Base-by-base conservation (phyloP, 2,329 filamentous ascomycete species). In the Hymenoscyphus infarciens region DNA sequence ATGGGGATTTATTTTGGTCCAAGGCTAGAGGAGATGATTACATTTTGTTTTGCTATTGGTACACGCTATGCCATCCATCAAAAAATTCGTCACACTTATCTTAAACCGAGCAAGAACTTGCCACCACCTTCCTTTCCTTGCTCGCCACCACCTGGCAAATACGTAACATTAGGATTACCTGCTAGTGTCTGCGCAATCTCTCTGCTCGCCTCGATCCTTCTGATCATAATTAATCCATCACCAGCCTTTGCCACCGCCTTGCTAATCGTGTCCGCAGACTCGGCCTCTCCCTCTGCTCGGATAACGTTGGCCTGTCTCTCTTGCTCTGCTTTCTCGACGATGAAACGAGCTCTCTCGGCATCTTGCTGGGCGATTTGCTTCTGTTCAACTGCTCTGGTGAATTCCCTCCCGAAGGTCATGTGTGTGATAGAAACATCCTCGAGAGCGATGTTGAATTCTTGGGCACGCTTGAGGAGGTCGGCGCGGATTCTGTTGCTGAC, bases 291-390 rank as follows among this genome's bases (percentile, higher is more conserved):
- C 84, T 99, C 95, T 59, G 95, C 95, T 62, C 95, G 87, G 78
- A 99, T 99, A 74, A 99, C 95, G 80, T 95, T 98, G 71, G 95
- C 95, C 81, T 99, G 95, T 73, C 95, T 86, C 82, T 99, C 95
- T 82, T 99, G 95, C 85, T 99, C 95, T 65, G 95, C 95, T 77
- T 92, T 92, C 85, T 99, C 95, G 76, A 99, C 95, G 71, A 99
- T 96, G 82, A 99, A 99, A 69, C 95, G 87, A 57, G 95, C 95
- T 69, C 95, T 87, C 84, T 99, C 95, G 67, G 95, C 95, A 75
- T 99, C 95, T 80, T 99, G 95, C 81, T 99, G 95, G 61, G 95
- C 95, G 77, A 99, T 99, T 83, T 99, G 95, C 87, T 99, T 99
- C 86, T 99, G 95, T 82, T 99, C 95, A 73, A 99, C 95, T 68